phyloP scores from a whole-genome alignment of 2,329 filamentous ascomycete species.

The Dothideomycetes sp. region DNA sequence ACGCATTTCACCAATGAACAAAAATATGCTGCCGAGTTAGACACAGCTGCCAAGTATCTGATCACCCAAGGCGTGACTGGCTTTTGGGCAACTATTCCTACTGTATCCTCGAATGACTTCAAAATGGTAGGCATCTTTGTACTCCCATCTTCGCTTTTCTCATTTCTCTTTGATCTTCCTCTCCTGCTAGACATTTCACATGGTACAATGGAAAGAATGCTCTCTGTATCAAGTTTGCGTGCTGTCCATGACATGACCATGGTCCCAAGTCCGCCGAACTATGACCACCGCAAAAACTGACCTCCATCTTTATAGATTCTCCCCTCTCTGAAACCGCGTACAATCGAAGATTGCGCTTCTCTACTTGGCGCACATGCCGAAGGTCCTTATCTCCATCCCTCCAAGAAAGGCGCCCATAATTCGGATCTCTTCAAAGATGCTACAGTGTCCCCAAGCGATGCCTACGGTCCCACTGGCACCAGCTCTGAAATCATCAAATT shows the following conservation, averaged over 20 bases:
- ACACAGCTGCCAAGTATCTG: slow-evolving; percentile 37
- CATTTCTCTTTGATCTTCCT: neutral
- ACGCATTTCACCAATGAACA: slow-evolving; percentile 34
- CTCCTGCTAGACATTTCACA: too few relatives aligned
- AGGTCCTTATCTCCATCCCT: slow-evolving; percentile 43
- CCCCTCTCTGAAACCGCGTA: slow-evolving; percentile 33
- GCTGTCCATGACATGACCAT: too few relatives aligned
- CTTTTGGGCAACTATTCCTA: slow-evolving; percentile 44
- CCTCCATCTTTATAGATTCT: slow-evolving; percentile 28
- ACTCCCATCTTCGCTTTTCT: neutral
- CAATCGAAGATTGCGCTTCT: slow-evolving; percentile 32
- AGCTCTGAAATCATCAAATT: slow-evolving; percentile 33
- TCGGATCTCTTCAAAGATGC: slow-evolving; percentile 30
- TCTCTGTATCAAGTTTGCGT: too few relatives aligned
- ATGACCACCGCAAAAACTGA: too few relatives aligned
- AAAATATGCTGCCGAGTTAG: slow-evolving; percentile 32
- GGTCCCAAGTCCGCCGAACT: too few relatives aligned
- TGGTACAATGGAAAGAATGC: too few relatives aligned
- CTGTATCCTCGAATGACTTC: slow-evolving; percentile 35
- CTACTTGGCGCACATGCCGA: slow-evolving; percentile 46
- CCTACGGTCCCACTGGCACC: slow-evolving; percentile 36
- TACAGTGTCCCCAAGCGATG: slow-evolving; percentile 19
- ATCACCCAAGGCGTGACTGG: slow-evolving; percentile 41
- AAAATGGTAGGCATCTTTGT: slow-evolving; percentile 28
- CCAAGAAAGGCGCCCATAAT: slow-evolving; percentile 45